These are phyloP conservation scores for Exophiala spinifera DNA, from an alignment of 2,329 filamentous ascomycete genomes.

Conservation along the genomic window DNA sequence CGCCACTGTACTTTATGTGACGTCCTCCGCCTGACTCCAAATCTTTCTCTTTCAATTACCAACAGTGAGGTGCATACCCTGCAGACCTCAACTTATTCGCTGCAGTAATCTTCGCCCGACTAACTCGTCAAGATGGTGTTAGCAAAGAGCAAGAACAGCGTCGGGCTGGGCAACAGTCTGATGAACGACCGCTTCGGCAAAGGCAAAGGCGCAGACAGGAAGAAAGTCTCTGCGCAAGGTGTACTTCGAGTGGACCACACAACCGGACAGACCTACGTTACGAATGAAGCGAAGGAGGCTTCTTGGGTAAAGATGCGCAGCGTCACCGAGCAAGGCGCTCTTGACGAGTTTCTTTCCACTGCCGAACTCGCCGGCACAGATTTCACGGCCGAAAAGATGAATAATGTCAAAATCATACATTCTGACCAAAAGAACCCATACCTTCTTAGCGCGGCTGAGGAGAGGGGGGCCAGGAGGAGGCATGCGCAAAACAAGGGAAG, in stretches of 20 bases:
- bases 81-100: neutral
- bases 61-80: neutral
- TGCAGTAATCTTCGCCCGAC: neutral
- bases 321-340: constrained; percentile 91
- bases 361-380: constrained; percentile 97
- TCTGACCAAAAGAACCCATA: constrained; percentile 95
- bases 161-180: constrained; percentile 92
- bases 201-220: constrained; percentile 79
- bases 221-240: constrained; percentile 64
- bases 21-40: constrained; percentile 4
- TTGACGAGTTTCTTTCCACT: constrained; percentile 94
- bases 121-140: constrained; percentile 58
- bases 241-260: constrained; percentile 65
- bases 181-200: constrained; percentile 99
- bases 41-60: neutral
- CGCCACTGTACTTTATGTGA: constrained; percentile 14
- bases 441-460: constrained; percentile 78
- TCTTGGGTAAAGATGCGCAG: constrained; percentile 99
- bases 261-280: constrained; percentile 85
- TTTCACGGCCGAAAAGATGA: constrained; percentile 98
- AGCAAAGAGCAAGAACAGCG: constrained; percentile 91
- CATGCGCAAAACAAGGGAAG: constrained; percentile 75
- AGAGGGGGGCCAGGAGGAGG: constrained; percentile 72
- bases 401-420: constrained; percentile 98
- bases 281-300: constrained; percentile 85